A percentile compares a stretch with the other conserved stretches of the same genome.
phyloP scores from a whole-genome alignment of 768 basidiomycete genomes.

The Daedaleopsis sinensis region DNA sequence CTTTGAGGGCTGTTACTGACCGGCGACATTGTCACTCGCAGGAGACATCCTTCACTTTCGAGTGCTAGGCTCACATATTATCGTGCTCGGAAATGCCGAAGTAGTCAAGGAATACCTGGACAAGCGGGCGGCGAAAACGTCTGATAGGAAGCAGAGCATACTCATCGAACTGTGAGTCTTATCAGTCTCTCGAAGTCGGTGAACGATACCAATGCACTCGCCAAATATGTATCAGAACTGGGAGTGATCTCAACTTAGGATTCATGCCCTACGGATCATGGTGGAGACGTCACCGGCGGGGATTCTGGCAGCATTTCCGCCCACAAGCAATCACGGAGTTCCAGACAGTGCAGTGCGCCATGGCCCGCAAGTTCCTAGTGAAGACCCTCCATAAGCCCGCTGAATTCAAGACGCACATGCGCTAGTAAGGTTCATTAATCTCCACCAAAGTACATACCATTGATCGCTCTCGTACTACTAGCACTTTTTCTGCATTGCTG shows the following conservation, averaged over 20 bases:
- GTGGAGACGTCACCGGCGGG: conserved; percentile 10
- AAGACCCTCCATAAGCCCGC: not conserved
- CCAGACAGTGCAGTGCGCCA: not conserved
- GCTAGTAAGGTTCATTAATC: not conserved
- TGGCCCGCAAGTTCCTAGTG: not conserved
- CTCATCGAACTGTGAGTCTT: conserved; percentile 22
- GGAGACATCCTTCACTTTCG: conserved; percentile 20
- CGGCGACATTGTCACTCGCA: not conserved
- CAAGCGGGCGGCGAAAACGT: conserved; percentile 20
- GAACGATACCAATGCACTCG: not conserved
- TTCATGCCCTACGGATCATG: conserved; percentile 9
- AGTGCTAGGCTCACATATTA: conserved; percentile 6
- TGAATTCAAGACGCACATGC: conserved; percentile 3
- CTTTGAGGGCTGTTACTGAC: not conserved
- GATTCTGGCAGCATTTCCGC: conserved; percentile 12
- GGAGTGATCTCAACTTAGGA: not conserved
- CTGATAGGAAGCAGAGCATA: conserved; percentile 15
- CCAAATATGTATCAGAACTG: not conserved
- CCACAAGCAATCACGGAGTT: not conserved
- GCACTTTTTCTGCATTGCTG: conserved; percentile 14
- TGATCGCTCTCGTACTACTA: not conserved
- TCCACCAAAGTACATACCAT: not conserved
- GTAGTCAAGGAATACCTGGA: conserved; percentile 15
- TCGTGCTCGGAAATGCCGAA: conserved; percentile 9
- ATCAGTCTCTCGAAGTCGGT: not conserved